Base-by-base conservation (phyloP, 176 grass and related monocot genomes). In the Luzula sylvatica region DNA sequence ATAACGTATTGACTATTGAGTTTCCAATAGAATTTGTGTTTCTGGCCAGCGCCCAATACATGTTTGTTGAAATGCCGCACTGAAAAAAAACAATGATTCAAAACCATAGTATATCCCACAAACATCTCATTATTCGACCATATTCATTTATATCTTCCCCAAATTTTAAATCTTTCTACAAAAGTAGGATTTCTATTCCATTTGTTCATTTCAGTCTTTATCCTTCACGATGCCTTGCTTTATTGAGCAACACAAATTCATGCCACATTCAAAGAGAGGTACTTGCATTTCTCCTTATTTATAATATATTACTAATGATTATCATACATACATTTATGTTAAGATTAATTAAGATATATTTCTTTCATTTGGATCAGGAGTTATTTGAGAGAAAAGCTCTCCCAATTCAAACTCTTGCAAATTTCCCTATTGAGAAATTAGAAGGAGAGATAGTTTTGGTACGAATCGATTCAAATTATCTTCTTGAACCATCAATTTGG, bases 331-430 rank as follows among this genome's bases (percentile, higher is more conserved):
- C 16, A 39, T 21, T 7, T 15, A 21, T 18, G 1, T 17, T 5
- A 20, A 48, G 8, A 16, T 40, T 41, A 23, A 23, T 63, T 48
- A 20, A 12, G 15, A 29, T 47, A 28, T 8, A 28, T 30, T 63
- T 62, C 3, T 48, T 63, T 63, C 42, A 20, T 48, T 35, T 20
- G 23, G 13, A 48, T 30, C 40, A 48, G 42, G 58, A 30, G 39
- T 14, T 44, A 63, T 2, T 30, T 44, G 40, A 32, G 42, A 46
- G 58, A 45, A 30, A 22, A 29, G 55, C 78, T 78, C 67, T 88
- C 3, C 66, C 79, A 14, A 77, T 95, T 46, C 89, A 95, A 85
- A 82, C 73, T 75, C 80, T 95, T 76, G 65, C 76, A 12, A 53
- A 78, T 20, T 88, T 85, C 61, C 80, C 83, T 8, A 44, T 64